phyloP scores from a whole-genome alignment of 108 stramenopile genomes.

The Nannochloropsis oceanica region DNA sequence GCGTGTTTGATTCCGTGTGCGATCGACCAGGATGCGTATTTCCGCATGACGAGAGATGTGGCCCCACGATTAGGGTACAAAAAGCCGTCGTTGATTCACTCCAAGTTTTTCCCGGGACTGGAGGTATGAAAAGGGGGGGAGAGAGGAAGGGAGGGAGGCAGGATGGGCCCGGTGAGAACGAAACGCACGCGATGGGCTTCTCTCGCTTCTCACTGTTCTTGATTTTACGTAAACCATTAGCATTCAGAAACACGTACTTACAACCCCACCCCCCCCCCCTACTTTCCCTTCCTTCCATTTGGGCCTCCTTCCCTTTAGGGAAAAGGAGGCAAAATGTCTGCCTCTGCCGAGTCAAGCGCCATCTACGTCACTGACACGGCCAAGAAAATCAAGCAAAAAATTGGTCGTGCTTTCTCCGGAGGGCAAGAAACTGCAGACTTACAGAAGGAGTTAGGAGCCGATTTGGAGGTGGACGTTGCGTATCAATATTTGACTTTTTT shows the following conservation, averaged over 20 bases:
- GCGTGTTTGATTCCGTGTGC: slow-evolving; percentile 87
- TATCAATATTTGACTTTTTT: slow-evolving; percentile 96
- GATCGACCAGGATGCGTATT: slow-evolving; percentile 98
- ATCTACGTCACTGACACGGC: slow-evolving; percentile 91
- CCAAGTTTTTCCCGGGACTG: slow-evolving; percentile 94
- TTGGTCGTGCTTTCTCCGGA: slow-evolving; percentile 68
- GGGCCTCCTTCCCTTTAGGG: neutral
- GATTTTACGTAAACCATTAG: neutral
- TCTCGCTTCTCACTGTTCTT: neutral
- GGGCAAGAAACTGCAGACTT: slow-evolving; percentile 78
- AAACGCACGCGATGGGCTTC: no score
- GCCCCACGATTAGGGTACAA: slow-evolving; percentile 54
- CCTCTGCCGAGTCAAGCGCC: slow-evolving; percentile 61
- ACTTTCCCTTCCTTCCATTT: no score
- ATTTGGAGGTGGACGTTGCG: slow-evolving; percentile 81
- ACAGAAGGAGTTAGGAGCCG: slow-evolving; percentile 80
- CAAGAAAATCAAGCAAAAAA: slow-evolving; percentile 60
- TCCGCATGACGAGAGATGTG: slow-evolving; percentile 94
- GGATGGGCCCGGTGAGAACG: no score
- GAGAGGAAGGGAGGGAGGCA: neutral
- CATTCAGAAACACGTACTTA: neutral
- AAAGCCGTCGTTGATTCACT: slow-evolving; percentile 92
- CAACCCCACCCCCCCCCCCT: neutral
- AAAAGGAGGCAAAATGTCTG: slow-evolving; percentile 72
- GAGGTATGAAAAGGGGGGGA: slow-evolving; percentile 37